Base-by-base conservation (phyloP, 2,329 filamentous ascomycete species). In the Cladosporium sp. region DNA sequence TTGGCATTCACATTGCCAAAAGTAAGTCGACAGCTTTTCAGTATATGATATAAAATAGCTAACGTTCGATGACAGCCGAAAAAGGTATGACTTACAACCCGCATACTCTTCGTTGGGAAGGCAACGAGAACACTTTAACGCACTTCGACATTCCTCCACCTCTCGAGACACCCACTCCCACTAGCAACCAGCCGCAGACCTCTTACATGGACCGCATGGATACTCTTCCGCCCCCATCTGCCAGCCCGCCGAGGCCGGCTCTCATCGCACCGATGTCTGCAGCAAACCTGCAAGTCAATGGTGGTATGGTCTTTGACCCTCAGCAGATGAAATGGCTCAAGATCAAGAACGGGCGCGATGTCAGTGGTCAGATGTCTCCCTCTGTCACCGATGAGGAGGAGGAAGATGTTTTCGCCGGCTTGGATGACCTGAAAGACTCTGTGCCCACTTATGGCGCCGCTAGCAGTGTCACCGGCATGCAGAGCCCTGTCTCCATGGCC, bases 231-330 rank as follows among this genome's bases (percentile, higher is more conserved):
- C 59, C 57, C 43, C 68, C 67, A 19, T 64, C 67, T 15, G 64
- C 66, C 34, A 79, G 75, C 42, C 79, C 78, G 38, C 80, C 66
- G 75, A 87, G 61, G 81, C 79, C 90, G 9, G 92, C 93, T 5
- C 82, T 99, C 17, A 99, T 99, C 68, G 92, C 92, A 50, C 94
- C 96, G 65, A 90, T 97, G 52, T 64, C 69, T 42, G 66, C 66
- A 64, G 89, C 88, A 4, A 92, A 91, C 62, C 88, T 96, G 14
- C 92, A 97, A 74, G 89, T 97, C 37, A 92, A 97, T 59, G 90
- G 92, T n/a, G 91, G 92, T 66, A 99, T 99, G 94, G 89, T 97
- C 9, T 99, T 97, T 72, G 94, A 99, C 70, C 94, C 94, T 3
- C 88, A 91, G 63, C 90, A 90, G 67, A 97, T 99, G 93, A 95